Conservation (phyloP, 345 rosid species). For the Arabidopsis thaliana region TAIR10.1 NC_003074.8:7201501-7202000, state of each 20-base stretch:
- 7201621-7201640: no score
- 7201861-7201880: no score
- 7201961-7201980: background rate
- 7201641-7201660: background rate
- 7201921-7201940: background rate
- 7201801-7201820: no score
- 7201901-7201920: background rate
- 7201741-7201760: no score
- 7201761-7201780: background rate
- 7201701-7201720: background rate
- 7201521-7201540: background rate
- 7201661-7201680: background rate
- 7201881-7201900: no score
- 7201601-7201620: background rate
- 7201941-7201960: background rate
- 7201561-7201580: background rate
- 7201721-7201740: conserved; percentile 7
- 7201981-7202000: conserved; percentile 7
- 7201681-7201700: background rate
- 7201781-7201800: background rate
- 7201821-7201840: no score
- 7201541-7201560: background rate
- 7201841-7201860: no score
- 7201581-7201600: background rate
- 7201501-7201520: background rate